A percentile compares a stretch with the other conserved stretches of the same genome.
Evolutionary conservation across 495 filamentous ascomycete species (phyloP).

Genomic region (Sordaria brevicollis): DNA sequence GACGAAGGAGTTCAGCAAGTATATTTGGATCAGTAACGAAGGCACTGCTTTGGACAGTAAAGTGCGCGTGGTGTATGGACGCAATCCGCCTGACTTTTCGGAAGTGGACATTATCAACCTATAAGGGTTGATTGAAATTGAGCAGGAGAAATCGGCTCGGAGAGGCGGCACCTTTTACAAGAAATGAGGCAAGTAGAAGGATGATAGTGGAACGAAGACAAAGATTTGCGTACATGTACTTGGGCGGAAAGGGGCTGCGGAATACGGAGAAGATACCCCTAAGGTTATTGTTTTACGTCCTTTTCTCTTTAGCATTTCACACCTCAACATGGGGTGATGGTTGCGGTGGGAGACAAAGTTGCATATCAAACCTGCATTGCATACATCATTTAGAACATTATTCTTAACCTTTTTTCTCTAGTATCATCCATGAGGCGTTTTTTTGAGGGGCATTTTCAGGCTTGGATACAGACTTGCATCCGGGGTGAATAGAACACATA

Average conservation of each 20-base stretch:
- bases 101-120: slow-evolving; percentile 83
- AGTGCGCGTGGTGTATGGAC: slow-evolving; percentile 74
- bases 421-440: background rate
- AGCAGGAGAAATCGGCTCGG: background rate
- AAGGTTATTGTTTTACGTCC: background rate
- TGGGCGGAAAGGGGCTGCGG: background rate
- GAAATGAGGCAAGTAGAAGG: background rate
- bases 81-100: slow-evolving; percentile 85
- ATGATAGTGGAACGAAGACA: background rate
- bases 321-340: background rate
- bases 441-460: background rate
- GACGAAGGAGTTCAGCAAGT: slow-evolving; percentile 63
- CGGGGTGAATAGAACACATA: background rate
- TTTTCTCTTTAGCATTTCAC: background rate
- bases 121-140: slow-evolving; percentile 23
- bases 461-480: background rate
- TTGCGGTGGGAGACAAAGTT: background rate
- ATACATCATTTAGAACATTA: background rate
- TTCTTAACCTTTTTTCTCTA: background rate
- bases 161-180: background rate
- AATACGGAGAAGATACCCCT: background rate
- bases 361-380: background rate
- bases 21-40: slow-evolving; percentile 92
- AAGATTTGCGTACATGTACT: background rate
- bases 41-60: slow-evolving; percentile 79